Evolutionary conservation across 2,329 filamentous ascomycete genomes (phyloP), one percentile per base, ranked within the genome.

Genomic region (Colletotrichum sp.): DNA sequence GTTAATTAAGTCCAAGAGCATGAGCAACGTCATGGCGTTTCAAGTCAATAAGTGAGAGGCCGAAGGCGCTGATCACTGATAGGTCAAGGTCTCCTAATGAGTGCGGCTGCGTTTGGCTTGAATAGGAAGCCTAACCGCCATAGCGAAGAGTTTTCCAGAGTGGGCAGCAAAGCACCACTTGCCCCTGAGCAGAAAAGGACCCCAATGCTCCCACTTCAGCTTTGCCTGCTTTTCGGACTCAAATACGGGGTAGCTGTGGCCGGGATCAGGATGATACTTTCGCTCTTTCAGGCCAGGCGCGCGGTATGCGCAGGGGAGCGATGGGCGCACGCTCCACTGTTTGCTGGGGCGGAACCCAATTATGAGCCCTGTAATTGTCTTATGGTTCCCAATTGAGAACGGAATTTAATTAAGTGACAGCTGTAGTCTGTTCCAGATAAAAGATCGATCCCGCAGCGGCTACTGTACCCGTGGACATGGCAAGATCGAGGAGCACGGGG

Each of bases 361-460:
- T 13, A 69, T 6, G 16, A 12, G 13, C 8, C 47, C 7, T 21
- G 34, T 13, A 29, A 29, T 55, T 34, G 9, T 63, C 38, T 29
- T 69, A 36, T 21, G 15, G 24, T n/a, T 38, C 54, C 33, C 57
- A 11, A 18, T 72, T 57, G 21, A 24, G 66, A 15, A 29, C 18
- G 21, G 27, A 5, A 7, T 62, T 69, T 31, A 65, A 65, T 64
- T 72, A 55, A 63, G 64, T 68, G 65, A 72, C 43, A 62, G 38
- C 31, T 38, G 38, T 72, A 57, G 64, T 63, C 29, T 68, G 69
- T 69, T 63, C 33, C 57, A 63, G 47, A 43, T 72, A 63, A 33
- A 69, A 61, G 2, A 43, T 27, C 21, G 36, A 33, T 69, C 33
- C 36, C 43, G 8, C 18, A 21, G 6, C 43, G 21, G 24, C 21